A percentile compares a stretch with the other conserved stretches of the same genome.
These are phyloP conservation scores for Chaetothyriales sp. DNA, from an alignment of 2,329 filamentous ascomycete species.

Conservation along the genomic window DNA sequence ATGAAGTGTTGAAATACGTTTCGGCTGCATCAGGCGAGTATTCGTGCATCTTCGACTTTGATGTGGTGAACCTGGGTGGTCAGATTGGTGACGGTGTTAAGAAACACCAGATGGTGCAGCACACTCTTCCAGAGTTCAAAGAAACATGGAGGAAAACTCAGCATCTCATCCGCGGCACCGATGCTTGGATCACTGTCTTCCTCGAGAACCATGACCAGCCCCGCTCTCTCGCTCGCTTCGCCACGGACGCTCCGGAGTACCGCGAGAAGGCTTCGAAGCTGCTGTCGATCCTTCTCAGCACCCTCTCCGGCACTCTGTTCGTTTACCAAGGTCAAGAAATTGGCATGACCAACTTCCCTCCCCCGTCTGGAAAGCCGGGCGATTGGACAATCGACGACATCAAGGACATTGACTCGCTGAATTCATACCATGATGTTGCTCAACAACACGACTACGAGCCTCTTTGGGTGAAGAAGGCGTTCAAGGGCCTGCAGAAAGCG, in stretches of 20 bases:
- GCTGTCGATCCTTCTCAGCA: constrained; percentile 41
- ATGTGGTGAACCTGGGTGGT: constrained; percentile 28
- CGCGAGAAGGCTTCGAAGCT: constrained; percentile 42
- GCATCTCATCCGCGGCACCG: constrained; percentile 34
- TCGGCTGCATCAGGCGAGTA: constrained; percentile 36
- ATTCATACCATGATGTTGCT: constrained; percentile 28
- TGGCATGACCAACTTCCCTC: constrained; percentile 39
- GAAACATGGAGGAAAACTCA: constrained; percentile 43
- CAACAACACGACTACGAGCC: constrained; percentile 22
- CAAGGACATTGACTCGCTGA: constrained; percentile 20
- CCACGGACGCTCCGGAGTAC: constrained; percentile 35
- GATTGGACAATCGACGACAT: constrained; percentile 31
- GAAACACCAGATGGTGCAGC: constrained; percentile 9
- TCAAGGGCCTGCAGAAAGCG: constrained; percentile 35
- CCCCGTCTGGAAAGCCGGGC: neutral
- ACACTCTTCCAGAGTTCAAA: constrained; percentile 37
- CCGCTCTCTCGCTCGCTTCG: constrained; percentile 41
- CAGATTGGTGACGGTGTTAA: constrained; percentile 8
- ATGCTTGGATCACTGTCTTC: constrained; percentile 51
- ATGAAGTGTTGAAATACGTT: constrained; percentile 40
- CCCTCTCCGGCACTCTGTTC: constrained; percentile 40
- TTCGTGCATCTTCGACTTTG: constrained; percentile 61
- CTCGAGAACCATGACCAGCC: constrained; percentile 54
- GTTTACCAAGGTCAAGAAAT: constrained; percentile 45
- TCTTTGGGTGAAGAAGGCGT: constrained; percentile 30